Conservation (phyloP, 805 yeast genomes). For the Wilhelminamyces savonicus region DNA sequence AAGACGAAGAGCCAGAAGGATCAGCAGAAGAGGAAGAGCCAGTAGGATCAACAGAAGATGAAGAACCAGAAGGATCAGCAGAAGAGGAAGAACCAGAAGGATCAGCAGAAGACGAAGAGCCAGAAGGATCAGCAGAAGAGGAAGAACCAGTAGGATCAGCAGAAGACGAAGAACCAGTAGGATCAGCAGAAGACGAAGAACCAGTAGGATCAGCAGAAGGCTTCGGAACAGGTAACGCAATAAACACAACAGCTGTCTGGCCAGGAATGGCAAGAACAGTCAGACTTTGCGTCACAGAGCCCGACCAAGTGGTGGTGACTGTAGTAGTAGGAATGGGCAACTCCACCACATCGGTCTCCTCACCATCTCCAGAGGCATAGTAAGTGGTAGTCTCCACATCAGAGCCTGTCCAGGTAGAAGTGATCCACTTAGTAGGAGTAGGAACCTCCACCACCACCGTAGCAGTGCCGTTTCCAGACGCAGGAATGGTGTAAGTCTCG, state of each 20-base stretch:
- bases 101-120: too few species aligned
- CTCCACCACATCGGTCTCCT: slow-evolving; percentile 11
- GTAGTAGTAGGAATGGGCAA: slow-evolving; percentile 8
- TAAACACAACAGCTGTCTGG: slow-evolving; percentile 1
- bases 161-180: too few species aligned
- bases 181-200: too few species aligned
- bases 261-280: slow-evolving; percentile 2
- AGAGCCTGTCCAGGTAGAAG: slow-evolving; percentile 8
- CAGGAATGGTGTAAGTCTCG: slow-evolving; percentile 10
- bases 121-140: too few species aligned
- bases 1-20: too few species aligned
- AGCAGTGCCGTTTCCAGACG: slow-evolving; percentile 5
- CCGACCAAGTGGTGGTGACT: slow-evolving; percentile 5
- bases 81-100: too few species aligned
- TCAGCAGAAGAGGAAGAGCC: too few species aligned
- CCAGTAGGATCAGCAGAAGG: too few species aligned
- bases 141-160: too few species aligned
- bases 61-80: too few species aligned
- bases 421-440: slow-evolving; percentile 2
- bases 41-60: too few species aligned
- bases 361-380: slow-evolving; percentile 11
- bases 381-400: slow-evolving; percentile 7
- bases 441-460: slow-evolving; percentile 11
- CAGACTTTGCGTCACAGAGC: slow-evolving; percentile 3
- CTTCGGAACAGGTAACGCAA: too few species aligned